Evolutionary conservation across 495 filamentous ascomycete genomes (phyloP).

Genomic region (Lentithecium fluviatile): DNA sequence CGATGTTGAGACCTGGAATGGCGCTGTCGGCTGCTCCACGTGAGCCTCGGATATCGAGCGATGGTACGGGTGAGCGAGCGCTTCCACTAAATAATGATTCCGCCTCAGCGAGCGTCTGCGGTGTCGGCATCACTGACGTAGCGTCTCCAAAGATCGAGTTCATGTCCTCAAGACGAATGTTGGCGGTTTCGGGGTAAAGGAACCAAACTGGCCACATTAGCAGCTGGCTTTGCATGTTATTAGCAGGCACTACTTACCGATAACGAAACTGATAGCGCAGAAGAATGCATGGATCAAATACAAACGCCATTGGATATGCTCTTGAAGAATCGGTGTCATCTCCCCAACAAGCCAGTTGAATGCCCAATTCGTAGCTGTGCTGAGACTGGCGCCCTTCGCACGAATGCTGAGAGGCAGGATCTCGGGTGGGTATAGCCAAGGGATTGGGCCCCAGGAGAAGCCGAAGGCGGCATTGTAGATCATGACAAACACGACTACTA

Average conservation of each 20-base stretch:
- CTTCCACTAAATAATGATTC: constrained; percentile 68
- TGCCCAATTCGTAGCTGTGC: constrained; percentile 95
- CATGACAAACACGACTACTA: constrained; percentile 95
- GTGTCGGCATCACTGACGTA: constrained; percentile 72
- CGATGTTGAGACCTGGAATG: constrained; percentile 71
- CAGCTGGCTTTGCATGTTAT: neutral
- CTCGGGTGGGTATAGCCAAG: constrained; percentile 97
- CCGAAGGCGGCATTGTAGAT: constrained; percentile 98
- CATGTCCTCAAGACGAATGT: constrained; percentile 96
- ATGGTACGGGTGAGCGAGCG: constrained; percentile 69
- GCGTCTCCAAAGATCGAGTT: constrained; percentile 86
- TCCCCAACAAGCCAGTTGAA: constrained; percentile 97
- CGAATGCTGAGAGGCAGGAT: constrained; percentile 95
- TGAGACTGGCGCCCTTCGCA: constrained; percentile 95
- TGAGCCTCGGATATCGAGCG: constrained; percentile 66
- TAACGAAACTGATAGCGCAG: constrained; percentile 91
- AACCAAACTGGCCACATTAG: constrained; percentile 70
- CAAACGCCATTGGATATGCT: constrained; percentile 84
- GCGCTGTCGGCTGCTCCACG: constrained; percentile 57
- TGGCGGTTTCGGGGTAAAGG: constrained; percentile 93
- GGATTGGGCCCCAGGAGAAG: constrained; percentile 98
- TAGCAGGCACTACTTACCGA: constrained; percentile 68
- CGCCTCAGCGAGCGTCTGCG: constrained; percentile 65
- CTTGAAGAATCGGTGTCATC: constrained; percentile 89
- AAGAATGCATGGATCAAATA: constrained; percentile 97